Evolutionary conservation across 176 grass and related monocot genomes (phyloP).

Genomic region (Ensete glaucum): DNA sequence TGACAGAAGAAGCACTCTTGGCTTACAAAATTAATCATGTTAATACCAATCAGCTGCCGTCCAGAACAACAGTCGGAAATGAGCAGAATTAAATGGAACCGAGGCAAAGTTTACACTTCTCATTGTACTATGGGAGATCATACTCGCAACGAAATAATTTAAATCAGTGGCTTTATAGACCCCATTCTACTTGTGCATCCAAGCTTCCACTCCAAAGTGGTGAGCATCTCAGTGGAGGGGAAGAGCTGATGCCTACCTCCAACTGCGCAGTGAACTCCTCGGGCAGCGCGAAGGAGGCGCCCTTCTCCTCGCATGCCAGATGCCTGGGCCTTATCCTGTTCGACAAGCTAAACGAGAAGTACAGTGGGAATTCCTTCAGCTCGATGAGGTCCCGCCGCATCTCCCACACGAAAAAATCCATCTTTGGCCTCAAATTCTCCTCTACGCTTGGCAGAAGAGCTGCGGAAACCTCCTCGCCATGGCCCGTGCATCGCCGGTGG

Average conservation of each 20-base stretch:
- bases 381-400: conserved; percentile 54
- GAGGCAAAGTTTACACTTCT: conserved; percentile 1
- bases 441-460: conserved; percentile 70
- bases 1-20: too few species aligned
- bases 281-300: conserved; percentile 48
- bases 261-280: conserved; percentile 44
- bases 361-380: conserved; percentile 70
- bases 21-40: too few species aligned
- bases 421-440: conserved; percentile 72
- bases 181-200: not conserved
- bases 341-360: conserved; percentile 67
- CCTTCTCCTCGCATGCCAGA: conserved; percentile 42
- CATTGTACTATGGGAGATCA: too few species aligned
- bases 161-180: too few species aligned
- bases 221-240: conserved; percentile 42
- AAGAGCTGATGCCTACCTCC: conserved; percentile 39
- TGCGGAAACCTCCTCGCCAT: conserved; percentile 72
- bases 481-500: conserved; percentile 34
- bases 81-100: too few species aligned
- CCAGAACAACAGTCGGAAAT: too few species aligned
- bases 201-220: conserved; percentile 43
- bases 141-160: conserved; percentile 3
- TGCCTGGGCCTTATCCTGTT: conserved; percentile 53
- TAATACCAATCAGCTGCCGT: too few species aligned
- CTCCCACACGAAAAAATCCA: conserved; percentile 35